A percentile compares a stretch with the other conserved stretches of the same genome.
phyloP scores from a whole-genome alignment of 441 rosid genomes.

The Gossypium aridum region DNA sequence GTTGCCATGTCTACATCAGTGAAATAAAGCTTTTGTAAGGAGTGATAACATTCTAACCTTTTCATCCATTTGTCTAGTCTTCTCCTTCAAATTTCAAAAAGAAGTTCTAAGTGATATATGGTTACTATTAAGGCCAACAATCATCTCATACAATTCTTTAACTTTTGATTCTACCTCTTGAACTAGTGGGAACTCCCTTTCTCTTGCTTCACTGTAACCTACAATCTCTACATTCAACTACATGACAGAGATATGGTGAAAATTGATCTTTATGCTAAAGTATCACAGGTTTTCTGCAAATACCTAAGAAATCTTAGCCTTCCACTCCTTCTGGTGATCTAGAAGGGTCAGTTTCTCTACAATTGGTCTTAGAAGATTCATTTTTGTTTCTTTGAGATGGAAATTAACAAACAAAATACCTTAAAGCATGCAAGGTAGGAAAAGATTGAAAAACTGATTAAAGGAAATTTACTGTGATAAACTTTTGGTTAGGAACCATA shows the following conservation, averaged over 20 bases:
- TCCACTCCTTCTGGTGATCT: conserved; percentile 56
- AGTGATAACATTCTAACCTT: conserved; percentile 34
- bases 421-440: not conserved
- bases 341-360: conserved; percentile 52
- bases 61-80: conserved; percentile 47
- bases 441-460: conserved; percentile 10
- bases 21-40: not conserved
- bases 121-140: conserved; percentile 59
- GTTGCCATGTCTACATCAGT: not conserved
- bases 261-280: conserved; percentile 1
- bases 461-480: not conserved
- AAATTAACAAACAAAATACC: conserved; percentile 3
- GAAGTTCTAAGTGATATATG: conserved; percentile 59
- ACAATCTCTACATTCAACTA: conserved; percentile 74
- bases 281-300: not conserved
- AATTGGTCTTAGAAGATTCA: conserved; percentile 43
- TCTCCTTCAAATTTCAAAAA: conserved; percentile 54
- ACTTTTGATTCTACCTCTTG: conserved; percentile 55
- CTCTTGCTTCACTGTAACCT: conserved; percentile 51
- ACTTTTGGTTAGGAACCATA: not conserved
- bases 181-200: conserved; percentile 60
- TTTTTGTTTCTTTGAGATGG: conserved; percentile 46
- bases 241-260: conserved; percentile 15
- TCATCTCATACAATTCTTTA: conserved; percentile 51
- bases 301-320: conserved; percentile 64